Percentiles rank a stretch among this genome's conserved stretches.
These are phyloP conservation scores for Xylaria sp. DNA, from an alignment of 2,329 filamentous ascomycete genomes.

Conservation along the genomic window DNA sequence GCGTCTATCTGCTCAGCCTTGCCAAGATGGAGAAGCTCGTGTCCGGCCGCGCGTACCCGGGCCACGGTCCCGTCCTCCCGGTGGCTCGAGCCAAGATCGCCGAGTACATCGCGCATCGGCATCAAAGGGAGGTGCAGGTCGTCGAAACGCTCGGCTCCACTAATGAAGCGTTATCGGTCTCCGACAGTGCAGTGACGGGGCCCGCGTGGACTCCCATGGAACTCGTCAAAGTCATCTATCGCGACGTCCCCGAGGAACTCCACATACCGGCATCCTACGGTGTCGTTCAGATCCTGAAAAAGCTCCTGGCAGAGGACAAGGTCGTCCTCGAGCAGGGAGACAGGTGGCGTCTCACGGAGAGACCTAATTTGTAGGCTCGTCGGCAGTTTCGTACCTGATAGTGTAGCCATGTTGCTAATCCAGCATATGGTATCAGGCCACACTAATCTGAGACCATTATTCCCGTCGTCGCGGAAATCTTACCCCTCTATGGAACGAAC, in stretches of 20 bases:
- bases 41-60: slow-evolving; percentile 80
- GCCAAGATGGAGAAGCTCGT: slow-evolving; percentile 75
- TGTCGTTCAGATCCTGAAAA: slow-evolving; percentile 80
- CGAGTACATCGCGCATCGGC: slow-evolving; percentile 87
- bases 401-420: slow-evolving; percentile 24
- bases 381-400: slow-evolving; percentile 14
- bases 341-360: slow-evolving; percentile 58
- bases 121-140: slow-evolving; percentile 82
- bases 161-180: slow-evolving; percentile 44
- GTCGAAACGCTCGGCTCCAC: slow-evolving; percentile 68
- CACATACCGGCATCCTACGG: slow-evolving; percentile 81
- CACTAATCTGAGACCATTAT: slow-evolving; percentile 11
- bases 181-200: slow-evolving; percentile 31
- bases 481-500: background rate
- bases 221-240: slow-evolving; percentile 89
- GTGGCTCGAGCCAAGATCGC: slow-evolving; percentile 76
- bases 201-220: slow-evolving; percentile 77
- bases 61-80: slow-evolving; percentile 83
- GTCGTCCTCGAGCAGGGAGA: slow-evolving; percentile 58
- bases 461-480: background rate
- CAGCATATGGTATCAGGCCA: slow-evolving; percentile 20
- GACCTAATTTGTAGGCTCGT: slow-evolving; percentile 55
- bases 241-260: slow-evolving; percentile 78
- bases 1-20: slow-evolving; percentile 74
- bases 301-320: slow-evolving; percentile 79